Percentiles rank a stretch among this genome's conserved stretches.
These are phyloP conservation scores for Oryza glaberrima DNA, from an alignment of 176 grass and related monocot species.

Conservation along the genomic window DNA sequence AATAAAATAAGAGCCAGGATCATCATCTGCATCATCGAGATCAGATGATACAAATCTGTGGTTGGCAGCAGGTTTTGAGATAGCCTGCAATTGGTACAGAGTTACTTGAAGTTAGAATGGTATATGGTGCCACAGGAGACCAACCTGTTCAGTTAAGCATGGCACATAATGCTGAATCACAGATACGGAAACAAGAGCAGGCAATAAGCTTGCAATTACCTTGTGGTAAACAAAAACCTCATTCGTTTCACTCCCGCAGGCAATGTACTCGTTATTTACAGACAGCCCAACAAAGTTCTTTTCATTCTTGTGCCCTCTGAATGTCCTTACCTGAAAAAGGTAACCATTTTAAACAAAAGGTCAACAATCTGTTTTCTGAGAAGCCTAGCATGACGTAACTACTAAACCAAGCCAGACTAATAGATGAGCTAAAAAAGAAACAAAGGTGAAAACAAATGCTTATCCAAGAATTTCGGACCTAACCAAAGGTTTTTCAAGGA, in stretches of 20 bases:
- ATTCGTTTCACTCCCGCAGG: constrained; percentile 99
- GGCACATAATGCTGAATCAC: not conserved
- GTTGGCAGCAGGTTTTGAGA: constrained; percentile 85
- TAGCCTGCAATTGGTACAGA: constrained; percentile 59
- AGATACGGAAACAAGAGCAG: constrained; percentile 1
- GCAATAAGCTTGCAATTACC: constrained; percentile 54
- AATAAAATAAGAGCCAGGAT: constrained; percentile 90
- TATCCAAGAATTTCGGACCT: not conserved
- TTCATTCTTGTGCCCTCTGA: constrained; percentile 99
- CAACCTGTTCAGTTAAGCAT: constrained; percentile 4
- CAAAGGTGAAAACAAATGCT: not conserved
- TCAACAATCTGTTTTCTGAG: not conserved
- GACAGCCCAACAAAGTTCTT: constrained; percentile 97
- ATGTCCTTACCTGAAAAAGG: constrained; percentile 78
- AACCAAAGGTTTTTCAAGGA: not conserved
- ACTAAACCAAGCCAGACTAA: not conserved
- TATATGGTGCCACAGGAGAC: not conserved
- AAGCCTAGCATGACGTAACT: not conserved
- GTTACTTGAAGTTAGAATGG: constrained; percentile 34
- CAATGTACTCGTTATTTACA: constrained; percentile 89
- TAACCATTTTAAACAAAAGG: constrained; percentile 29
- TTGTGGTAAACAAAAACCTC: constrained; percentile 98
- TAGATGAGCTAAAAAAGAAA: constrained; percentile 3
- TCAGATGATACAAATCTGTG: constrained; percentile 90
- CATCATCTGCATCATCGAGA: constrained; percentile 75